Evolutionary conservation across 192 early-diverging fungal species (phyloP), one percentile per base, ranked within the genome.

Genomic region (Piromyces finnis): DNA sequence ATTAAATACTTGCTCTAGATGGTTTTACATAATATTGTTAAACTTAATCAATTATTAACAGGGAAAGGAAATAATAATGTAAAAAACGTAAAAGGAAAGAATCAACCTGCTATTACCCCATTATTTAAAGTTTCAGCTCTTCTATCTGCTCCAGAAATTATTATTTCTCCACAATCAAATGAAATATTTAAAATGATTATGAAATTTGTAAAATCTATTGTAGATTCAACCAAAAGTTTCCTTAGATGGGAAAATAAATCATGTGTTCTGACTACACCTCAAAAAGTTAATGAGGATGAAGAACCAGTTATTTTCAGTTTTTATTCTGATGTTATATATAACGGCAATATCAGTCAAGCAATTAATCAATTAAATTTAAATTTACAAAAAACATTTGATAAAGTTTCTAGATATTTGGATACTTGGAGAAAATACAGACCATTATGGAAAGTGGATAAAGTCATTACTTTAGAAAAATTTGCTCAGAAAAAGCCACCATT

Each of bases 391-490:
- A 87, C 88, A 1, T 91, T 91, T 82, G 80, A 82, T 3, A 84
- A 85, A 78, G 81, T 91, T 7, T 86, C 82, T 36, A 87, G 83
- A 39, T 91, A 85, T 85, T 79, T 91, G 32, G 90, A 91, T 59
- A 81, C 84, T 13, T 91, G 88, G 87, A 77, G 90, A 78, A 91
- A 91, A 82, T 91, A 90, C 51, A 81, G 86, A 37, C 90, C 90
- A 12, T 79, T 91, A 35, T 91, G 90, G 90, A 90, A 89, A 81
- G 90, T 91, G 18, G 90, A 91, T 81, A 91, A 91, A 84, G 88
- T 89, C 39, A 86, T 89, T 22, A 91, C 90, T 5, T 82, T 91
- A 39, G 90, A 91, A 82, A 91, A 91, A 81, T 91, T 91, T 86
- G 88, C 90, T 2, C 86, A 89, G 30, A 91, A 91, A 80, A 91